A percentile compares a stretch with the other conserved stretches of the same genome.
Evolutionary conservation across 768 basidiomycete species (phyloP).

Genomic region (Boletus reticuloceps): DNA sequence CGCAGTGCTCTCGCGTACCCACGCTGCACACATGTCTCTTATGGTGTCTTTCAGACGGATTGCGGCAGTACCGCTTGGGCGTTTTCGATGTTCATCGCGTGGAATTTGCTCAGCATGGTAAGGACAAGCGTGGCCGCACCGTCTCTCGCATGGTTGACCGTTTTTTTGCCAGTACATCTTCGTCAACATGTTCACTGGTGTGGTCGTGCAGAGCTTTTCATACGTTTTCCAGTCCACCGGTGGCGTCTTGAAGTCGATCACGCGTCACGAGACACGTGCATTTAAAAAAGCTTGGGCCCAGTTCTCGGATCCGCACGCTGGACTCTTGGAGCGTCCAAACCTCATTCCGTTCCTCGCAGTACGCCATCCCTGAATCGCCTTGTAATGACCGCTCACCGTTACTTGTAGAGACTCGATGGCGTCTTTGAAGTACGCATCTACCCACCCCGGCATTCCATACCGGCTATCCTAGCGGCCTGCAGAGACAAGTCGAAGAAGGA

Average conservation of each 20-base stretch:
- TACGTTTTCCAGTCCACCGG: slow-evolving; percentile 90
- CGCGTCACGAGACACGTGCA: slow-evolving; percentile 86
- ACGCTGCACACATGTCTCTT: slow-evolving; percentile 63
- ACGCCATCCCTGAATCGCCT: slow-evolving; percentile 29
- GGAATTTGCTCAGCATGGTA: slow-evolving; percentile 96
- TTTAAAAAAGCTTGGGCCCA: slow-evolving; percentile 96
- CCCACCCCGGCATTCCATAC: slow-evolving; percentile 62
- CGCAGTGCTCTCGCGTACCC: slow-evolving; percentile 74
- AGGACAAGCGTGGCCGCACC: slow-evolving; percentile 10
- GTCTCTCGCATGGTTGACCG: neutral
- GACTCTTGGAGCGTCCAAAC: slow-evolving; percentile 65
- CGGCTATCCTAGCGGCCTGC: slow-evolving; percentile 55
- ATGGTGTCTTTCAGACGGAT: slow-evolving; percentile 61
- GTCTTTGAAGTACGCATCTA: slow-evolving; percentile 89
- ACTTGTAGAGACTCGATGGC: slow-evolving; percentile 68
- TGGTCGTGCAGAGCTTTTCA: slow-evolving; percentile 95
- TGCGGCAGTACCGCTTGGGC: slow-evolving; percentile 87
- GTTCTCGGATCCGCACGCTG: slow-evolving; percentile 75
- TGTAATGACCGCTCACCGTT: neutral
- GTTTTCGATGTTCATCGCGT: slow-evolving; percentile 84
- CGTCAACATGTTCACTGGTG: slow-evolving; percentile 95
- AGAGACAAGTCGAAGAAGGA: slow-evolving; percentile 35
- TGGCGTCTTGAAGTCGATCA: slow-evolving; percentile 70
- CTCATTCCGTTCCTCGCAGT: slow-evolving; percentile 84
- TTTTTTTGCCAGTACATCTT: slow-evolving; percentile 75